phyloP scores from a whole-genome alignment of 78 protist genomes.

The Dictyostelium citrinum region DNA sequence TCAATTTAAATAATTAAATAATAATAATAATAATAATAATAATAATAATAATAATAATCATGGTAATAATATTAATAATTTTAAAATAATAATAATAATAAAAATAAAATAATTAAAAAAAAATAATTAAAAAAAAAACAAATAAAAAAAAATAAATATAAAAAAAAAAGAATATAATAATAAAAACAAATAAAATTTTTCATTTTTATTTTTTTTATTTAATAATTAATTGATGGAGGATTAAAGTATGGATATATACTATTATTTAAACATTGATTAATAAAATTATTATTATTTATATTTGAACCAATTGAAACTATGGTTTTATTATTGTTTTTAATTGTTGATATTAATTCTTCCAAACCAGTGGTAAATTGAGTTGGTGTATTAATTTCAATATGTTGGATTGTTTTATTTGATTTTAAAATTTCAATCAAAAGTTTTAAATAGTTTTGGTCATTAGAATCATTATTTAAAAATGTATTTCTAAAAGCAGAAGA shows the following conservation, averaged over 20 bases:
- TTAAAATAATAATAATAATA: neutral
- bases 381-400: neutral
- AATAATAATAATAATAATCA: too few species aligned
- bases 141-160: neutral
- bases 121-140: neutral
- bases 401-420: neutral
- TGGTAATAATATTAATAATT: too few species aligned
- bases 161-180: neutral
- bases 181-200: neutral
- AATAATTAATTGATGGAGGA: neutral
- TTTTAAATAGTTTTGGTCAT: neutral
- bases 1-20: neutral
- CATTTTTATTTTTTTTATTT: too few species aligned
- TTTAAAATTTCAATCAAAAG: neutral
- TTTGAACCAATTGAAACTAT: neutral
- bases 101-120: neutral
- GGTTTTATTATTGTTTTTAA: neutral
- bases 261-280: neutral
- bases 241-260: neutral
- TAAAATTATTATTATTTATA: neutral
- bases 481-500: neutral
- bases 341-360: neutral
- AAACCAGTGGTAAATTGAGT: neutral
- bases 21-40: neutral
- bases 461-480: neutral